phyloP scores from a whole-genome alignment of 352 stramenopile genomes.

The Aphanomyces cochlioides region DNA sequence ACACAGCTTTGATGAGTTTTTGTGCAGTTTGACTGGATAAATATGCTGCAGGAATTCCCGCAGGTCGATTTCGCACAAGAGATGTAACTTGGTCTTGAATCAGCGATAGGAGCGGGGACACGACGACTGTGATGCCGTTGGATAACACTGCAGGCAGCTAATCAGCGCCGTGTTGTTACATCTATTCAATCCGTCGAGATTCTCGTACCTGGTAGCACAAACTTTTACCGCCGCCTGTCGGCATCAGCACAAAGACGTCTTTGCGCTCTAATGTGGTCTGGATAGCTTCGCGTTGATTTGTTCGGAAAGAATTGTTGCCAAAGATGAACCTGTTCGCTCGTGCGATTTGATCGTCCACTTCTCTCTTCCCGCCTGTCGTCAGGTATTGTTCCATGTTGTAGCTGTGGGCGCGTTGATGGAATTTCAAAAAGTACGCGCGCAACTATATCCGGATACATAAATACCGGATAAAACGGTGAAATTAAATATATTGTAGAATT shows the following conservation, averaged over 20 bases:
- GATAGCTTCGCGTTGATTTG: slow-evolving; percentile 26
- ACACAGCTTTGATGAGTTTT: slow-evolving; percentile 34
- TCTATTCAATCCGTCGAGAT: not conserved
- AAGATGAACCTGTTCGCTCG: slow-evolving; percentile 26
- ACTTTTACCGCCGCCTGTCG: slow-evolving; percentile 31
- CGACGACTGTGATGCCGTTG: slow-evolving; percentile 29
- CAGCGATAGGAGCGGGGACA: slow-evolving; percentile 30
- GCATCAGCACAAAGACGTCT: slow-evolving; percentile 31
- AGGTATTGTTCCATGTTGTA: not conserved
- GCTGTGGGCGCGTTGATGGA: not conserved
- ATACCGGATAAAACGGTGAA: not conserved
- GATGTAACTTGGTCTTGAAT: slow-evolving; percentile 33
- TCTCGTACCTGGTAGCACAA: slow-evolving; percentile 29
- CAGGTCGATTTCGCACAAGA: slow-evolving; percentile 17
- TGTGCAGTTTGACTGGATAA: slow-evolving; percentile 22
- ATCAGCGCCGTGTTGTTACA: not conserved
- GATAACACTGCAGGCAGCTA: slow-evolving; percentile 24
- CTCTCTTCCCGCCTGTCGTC: not conserved
- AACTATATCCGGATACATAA: not conserved
- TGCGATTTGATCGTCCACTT: slow-evolving; percentile 15
- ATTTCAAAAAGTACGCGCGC: not conserved
- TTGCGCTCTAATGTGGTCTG: slow-evolving; percentile 20
- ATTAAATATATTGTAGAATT: not conserved
- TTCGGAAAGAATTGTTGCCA: slow-evolving; percentile 23
- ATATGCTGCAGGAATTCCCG: slow-evolving; percentile 25